These are phyloP conservation scores for Metschnikowia shivogae DNA, from an alignment of 805 yeast genomes.

Conservation along the genomic window DNA sequence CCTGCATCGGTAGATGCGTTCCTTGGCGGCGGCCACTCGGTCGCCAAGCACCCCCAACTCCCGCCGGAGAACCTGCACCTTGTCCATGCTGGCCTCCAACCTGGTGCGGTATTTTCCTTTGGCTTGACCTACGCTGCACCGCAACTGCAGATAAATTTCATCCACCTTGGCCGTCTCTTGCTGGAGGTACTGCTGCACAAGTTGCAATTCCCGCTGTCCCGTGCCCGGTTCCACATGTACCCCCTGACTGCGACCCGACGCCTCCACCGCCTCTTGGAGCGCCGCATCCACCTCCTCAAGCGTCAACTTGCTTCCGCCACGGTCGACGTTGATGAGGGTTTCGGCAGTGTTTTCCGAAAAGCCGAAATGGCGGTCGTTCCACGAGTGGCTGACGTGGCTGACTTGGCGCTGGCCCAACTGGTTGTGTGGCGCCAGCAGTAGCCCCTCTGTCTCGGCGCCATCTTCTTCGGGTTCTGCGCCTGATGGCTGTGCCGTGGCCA, in stretches of 20 bases:
- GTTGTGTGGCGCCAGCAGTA: not conserved
- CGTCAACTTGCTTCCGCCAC: not conserved
- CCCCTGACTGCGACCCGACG: conserved; percentile 2
- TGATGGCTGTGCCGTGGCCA: not conserved
- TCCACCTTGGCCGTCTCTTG: conserved; percentile 18
- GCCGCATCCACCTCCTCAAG: conserved; percentile 6
- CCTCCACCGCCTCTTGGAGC: conserved; percentile 2
- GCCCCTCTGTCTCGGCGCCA: not conserved
- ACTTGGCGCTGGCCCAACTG: not conserved
- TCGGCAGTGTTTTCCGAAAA: not conserved
- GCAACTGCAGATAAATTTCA: conserved; percentile 19
- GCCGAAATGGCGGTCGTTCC: conserved; percentile 5
- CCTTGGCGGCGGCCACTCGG: conserved; percentile 24
- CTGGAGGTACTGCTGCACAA: conserved; percentile 18
- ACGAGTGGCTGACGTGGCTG: not conserved
- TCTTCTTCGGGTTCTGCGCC: not conserved
- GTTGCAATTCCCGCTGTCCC: conserved; percentile 13
- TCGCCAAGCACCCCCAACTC: conserved; percentile 24
- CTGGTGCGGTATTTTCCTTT: conserved; percentile 22
- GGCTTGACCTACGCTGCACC: conserved; percentile 16
- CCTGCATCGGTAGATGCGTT: conserved; percentile 24
- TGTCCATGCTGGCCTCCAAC: conserved; percentile 25
- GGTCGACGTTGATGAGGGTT: conserved; percentile 3
- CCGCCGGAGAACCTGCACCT: conserved; percentile 25
- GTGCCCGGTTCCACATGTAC: not conserved